Conservation (phyloP, 371 early-diverging fungal species). For the Mortierella sp. region DNA sequence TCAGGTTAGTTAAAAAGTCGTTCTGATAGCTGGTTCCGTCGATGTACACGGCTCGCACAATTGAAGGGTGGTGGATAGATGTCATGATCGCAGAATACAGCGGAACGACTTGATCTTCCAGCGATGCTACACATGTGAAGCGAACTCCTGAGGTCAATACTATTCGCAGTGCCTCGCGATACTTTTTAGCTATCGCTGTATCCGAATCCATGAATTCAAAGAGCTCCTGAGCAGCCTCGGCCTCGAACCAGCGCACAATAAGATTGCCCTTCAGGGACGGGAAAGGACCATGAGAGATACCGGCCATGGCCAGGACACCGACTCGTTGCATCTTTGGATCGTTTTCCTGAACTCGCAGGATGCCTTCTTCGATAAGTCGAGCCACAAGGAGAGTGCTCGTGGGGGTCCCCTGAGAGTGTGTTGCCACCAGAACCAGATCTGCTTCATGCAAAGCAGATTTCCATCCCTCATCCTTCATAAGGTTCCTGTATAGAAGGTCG, state of each 20-base stretch:
- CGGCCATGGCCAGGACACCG: slow-evolving; percentile 91
- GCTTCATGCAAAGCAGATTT: slow-evolving; percentile 66
- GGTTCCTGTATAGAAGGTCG: slow-evolving; percentile 72
- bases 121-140: slow-evolving; percentile 72
- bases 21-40: slow-evolving; percentile 80
- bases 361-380: slow-evolving; percentile 71
- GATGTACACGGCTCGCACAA: slow-evolving; percentile 90
- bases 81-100: slow-evolving; percentile 91
- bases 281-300: slow-evolving; percentile 91
- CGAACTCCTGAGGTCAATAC: slow-evolving; percentile 77
- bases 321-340: slow-evolving; percentile 73
- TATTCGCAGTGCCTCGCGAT: slow-evolving; percentile 73
- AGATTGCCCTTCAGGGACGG: slow-evolving; percentile 82
- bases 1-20: slow-evolving; percentile 88
- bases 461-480: slow-evolving; percentile 62
- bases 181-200: slow-evolving; percentile 70
- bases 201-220: slow-evolving; percentile 90
- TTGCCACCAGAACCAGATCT: slow-evolving; percentile 85
- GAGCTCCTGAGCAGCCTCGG: slow-evolving; percentile 90
- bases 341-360: slow-evolving; percentile 57
- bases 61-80: slow-evolving; percentile 85
- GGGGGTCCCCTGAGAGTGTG: slow-evolving; percentile 94
- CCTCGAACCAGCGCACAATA: slow-evolving; percentile 89
- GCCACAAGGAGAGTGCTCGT: slow-evolving; percentile 83
- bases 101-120: slow-evolving; percentile 96